Conservation (phyloP, 2,329 filamentous ascomycete genomes). For the Calonectria leucothoes region DNA sequence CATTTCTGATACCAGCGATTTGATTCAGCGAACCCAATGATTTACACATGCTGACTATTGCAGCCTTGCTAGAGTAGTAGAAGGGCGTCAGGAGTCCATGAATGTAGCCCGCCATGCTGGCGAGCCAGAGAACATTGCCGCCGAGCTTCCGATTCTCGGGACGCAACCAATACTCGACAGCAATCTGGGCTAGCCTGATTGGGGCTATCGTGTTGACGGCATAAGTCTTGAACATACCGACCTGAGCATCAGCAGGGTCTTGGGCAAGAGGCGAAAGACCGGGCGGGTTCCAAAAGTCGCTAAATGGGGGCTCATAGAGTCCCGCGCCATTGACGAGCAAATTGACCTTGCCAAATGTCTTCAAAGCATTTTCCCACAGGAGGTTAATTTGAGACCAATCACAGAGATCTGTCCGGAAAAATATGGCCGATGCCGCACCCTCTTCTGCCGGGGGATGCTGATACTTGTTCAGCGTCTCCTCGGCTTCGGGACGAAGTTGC, state of each 20-base stretch:
- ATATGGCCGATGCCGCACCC: slow-evolving; percentile 2
- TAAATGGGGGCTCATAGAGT: slow-evolving; percentile 4
- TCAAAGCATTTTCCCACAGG: not conserved
- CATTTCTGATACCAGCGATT: slow-evolving; percentile 20
- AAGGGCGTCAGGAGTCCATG: slow-evolving; percentile 5
- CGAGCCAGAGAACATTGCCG: slow-evolving; percentile 10
- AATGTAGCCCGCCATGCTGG: slow-evolving; percentile 9
- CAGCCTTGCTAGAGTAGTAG: slow-evolving; percentile 31
- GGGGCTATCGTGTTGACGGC: slow-evolving; percentile 10
- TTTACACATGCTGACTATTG: slow-evolving; percentile 26
- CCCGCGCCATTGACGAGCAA: slow-evolving; percentile 11
- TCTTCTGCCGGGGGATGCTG: not conserved
- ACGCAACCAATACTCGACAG: slow-evolving; percentile 6
- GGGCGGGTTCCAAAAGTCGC: slow-evolving; percentile 13
- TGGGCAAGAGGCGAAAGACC: slow-evolving; percentile 5
- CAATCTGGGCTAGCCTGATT: not conserved
- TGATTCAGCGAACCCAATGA: slow-evolving; percentile 12
- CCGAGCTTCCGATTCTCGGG: not conserved
- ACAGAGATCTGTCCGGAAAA: not conserved
- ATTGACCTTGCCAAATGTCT: slow-evolving; percentile 1
- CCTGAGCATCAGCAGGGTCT: not conserved
- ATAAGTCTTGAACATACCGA: slow-evolving; percentile 12
- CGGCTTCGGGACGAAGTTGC: slow-evolving; percentile 11
- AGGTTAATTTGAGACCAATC: slow-evolving; percentile 7
- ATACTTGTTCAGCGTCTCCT: not conserved